Base-by-base conservation (phyloP, 23 red algal genomes). In the Cyanidiococcus yangmingshanensis region DNA sequence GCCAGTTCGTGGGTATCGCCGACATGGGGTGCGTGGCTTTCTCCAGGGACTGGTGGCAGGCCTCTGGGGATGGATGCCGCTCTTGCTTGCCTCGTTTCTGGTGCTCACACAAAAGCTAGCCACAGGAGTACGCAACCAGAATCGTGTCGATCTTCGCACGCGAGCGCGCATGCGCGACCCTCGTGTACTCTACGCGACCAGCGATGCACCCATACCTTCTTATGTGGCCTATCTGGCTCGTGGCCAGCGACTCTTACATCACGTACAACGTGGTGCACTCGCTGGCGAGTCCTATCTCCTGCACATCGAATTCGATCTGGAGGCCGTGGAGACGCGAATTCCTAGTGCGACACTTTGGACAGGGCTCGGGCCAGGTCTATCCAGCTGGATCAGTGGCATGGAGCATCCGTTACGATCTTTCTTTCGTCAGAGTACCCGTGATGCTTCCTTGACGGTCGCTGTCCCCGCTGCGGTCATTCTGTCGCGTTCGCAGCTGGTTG, bases 1-100 rank as follows among this genome's bases (percentile, higher is more conserved):
- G 63, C 63, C 63, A 29, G 63, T 71, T 12, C 63, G 63, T 29
- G 63, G 63, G 63, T 71, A 71, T 30, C 63, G 63, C 12, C 63
- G 32, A 29, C 7, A 12, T 7, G 63, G 63, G 16, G 63, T 35
- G 3, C 12, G 63, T 29, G 63, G 63, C 32, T 71, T 71, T 7
- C 7, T 35, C 7, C n/a, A 32, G n/a, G 63, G 63, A 7, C 63
- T 71, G 7, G 63, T 71, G 63, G 63, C 63, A 7, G 63, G 63
- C 27, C 32, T 71, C n/a, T 71, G 63, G 63, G 63, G 63, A 25
- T 71, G 63, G 63, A 12, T 71, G 27, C 63, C 63, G 3, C 63
- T 71, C 16, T 17, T 30, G 3, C 7, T 71, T 2, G 63, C 63
- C n/a, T 25, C 63, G 7, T 25, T 71, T 25, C 32, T 71, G 63